Base-by-base conservation (phyloP, 192 early-diverging fungal genomes). In the Coemansia sp. region DNA sequence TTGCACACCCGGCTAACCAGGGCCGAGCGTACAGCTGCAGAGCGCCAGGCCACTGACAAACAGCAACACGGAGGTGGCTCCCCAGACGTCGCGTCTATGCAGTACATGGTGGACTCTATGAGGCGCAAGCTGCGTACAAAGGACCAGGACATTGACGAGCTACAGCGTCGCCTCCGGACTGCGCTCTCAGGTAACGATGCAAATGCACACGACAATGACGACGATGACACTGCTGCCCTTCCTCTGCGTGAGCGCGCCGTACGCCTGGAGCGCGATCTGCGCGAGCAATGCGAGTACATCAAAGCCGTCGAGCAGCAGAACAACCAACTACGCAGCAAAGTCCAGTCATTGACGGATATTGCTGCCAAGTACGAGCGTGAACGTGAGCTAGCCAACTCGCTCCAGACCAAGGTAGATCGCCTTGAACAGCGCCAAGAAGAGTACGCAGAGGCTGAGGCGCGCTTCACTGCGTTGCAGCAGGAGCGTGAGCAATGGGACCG, bases 351-450 rank as follows among this genome's bases (percentile, higher is more conserved):
- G 53, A 67, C 84, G 29, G 75, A 81, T 15, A 65, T 64, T 34
- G 82, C 83, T 40, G 55, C 68, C 21, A 78, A 80, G 39, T 70
- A 77, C 12, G 86, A 87, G 58, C 75, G 84, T 29, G 84, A 87
- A 61, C 53, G 48, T 33, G 78, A 79, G 52, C 33, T 49, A 0
- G 30, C 25, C 2, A 33, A 43, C 21, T 59, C 67, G 5, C 70
- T 92, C 34, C 86, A 90, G 63, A 71, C 84, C 51, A 82, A 87
- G 31, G 77, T 88, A 30, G 65, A 72, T 12, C 74, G 84, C 49
- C 79, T 90, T 45, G 81, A 85, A 25, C 66, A 78, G 29, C 75
- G 84, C 59, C 71, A 70, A 42, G 52, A 59, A 9, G 55, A 58
- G 20, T 52, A 67, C n/a, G 64, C 72, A 0, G 62, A 70, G 35